Base-by-base conservation (phyloP, 208 protist species). In the Trypanosoma theileri region DNA sequence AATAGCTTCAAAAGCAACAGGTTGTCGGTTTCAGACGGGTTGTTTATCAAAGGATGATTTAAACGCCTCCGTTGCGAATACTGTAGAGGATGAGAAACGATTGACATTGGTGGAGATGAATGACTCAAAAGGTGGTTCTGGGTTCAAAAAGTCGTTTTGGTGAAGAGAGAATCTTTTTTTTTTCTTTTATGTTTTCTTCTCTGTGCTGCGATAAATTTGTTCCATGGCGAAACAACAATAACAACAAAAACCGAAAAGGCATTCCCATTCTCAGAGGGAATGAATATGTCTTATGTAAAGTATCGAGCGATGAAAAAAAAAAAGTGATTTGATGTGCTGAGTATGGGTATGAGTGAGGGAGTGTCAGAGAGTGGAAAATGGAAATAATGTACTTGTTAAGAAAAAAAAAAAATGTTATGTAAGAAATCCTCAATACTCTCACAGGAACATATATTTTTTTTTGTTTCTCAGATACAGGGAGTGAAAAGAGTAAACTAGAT, bases 91-190 rank as follows among this genome's bases (percentile, higher is more conserved):
- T 0, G 88, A 93, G 79, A 84, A 84, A 6, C 84, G 88, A 21
- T 61, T 80, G 35, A 71, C 73, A 0, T 75, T 80, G 4, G 80
- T 86, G 4, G 85, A 91, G 55, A 76, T 93, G 82, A 83, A 89
- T 68, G 81, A 89, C 52, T 78, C 77, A 50, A 76, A 82, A 51
- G 83, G 82, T 26, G 75, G 80, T n/a, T 89, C 80, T 3, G 68
- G 57, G n/a, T 89, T 87, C 64, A 80, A 73, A 35, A 75, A 79
- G 50, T 85, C 74, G 13, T 81, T 82, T 69, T 92, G 80, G 80
- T 92, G 73, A 58, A 59, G 6, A 54, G 16, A 54, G 17, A 24
- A 54, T 19, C 6, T 54, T 54, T 54, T 26, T 54, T 26, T 45
- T 45, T 24, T 28, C 7, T 55, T 55, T 11, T 24, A 55, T 55